Conservation (phyloP, 2,329 filamentous ascomycete genomes). For the Phoma sp. region DNA sequence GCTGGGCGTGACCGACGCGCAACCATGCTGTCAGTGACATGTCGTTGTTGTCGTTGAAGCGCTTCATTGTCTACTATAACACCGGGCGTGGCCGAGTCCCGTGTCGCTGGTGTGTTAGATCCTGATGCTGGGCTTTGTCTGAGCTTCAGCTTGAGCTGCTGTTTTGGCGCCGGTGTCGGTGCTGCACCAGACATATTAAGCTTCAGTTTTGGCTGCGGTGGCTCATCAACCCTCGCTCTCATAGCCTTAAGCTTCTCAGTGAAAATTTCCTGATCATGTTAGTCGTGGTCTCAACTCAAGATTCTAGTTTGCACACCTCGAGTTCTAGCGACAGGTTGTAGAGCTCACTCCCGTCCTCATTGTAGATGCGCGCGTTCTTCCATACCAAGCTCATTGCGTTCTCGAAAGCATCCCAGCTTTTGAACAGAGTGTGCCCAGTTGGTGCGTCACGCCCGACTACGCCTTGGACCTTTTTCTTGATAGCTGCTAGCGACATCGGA, state of each 20-base stretch:
- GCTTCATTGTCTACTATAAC: conserved; percentile 64
- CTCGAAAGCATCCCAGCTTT: conserved; percentile 82
- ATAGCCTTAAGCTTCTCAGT: conserved; percentile 73
- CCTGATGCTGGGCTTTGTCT: conserved; percentile 51
- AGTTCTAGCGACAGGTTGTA: conserved; percentile 78
- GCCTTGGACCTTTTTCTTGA: conserved; percentile 80
- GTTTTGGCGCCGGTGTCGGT: conserved; percentile 35
- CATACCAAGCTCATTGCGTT: conserved; percentile 82
- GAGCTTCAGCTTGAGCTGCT: conserved; percentile 69
- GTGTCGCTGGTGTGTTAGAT: conserved; percentile 50
- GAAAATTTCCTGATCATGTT: conserved; percentile 69
- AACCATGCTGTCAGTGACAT: conserved; percentile 60
- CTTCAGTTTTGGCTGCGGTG: conserved; percentile 79
- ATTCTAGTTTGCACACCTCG: conserved; percentile 63
- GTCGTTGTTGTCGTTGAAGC: conserved; percentile 60
- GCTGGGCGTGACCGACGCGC: conserved; percentile 41
- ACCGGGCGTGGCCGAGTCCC: conserved; percentile 55
- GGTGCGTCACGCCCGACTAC: conserved; percentile 71
- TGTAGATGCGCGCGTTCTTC: conserved; percentile 88
- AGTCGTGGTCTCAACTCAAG: conserved; percentile 7
- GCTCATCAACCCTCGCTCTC: conserved; percentile 74
- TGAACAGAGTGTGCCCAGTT: conserved; percentile 71
- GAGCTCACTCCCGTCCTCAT: conserved; percentile 89
- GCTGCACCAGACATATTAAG: conserved; percentile 67
- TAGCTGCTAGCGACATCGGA: conserved; percentile 77